A percentile compares a stretch with the other conserved stretches of the same genome.
Conservation (phyloP, 257 asterid genomes). For the Jasminum sambac region DNA sequence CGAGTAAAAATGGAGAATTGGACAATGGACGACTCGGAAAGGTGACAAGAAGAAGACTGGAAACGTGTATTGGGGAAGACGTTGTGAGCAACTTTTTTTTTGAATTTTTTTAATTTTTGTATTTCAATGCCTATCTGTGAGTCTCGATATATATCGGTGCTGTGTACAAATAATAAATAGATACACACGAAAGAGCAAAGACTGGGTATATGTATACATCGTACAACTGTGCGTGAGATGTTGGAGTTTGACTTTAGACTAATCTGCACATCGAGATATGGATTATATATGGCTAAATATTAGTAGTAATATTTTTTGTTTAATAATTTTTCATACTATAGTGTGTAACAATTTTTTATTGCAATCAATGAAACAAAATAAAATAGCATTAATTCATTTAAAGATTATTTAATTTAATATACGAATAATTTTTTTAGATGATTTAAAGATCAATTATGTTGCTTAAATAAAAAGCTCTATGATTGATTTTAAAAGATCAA, state of each 20-base stretch:
- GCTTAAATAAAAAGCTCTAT: no score
- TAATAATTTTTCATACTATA: no score
- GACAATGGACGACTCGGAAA: neutral
- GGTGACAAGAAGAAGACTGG: slow-evolving; percentile 1
- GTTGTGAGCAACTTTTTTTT: neutral
- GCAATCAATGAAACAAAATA: no score
- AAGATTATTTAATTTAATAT: no score
- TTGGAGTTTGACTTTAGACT: neutral
- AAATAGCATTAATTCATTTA: no score
- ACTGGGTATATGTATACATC: neutral
- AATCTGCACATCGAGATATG: no score
- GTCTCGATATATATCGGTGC: neutral
- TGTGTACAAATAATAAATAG: neutral
- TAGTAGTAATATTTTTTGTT: no score
- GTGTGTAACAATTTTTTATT: no score
- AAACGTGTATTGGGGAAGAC: neutral
- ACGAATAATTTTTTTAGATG: no score
- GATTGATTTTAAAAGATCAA: no score
- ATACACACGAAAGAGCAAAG: neutral
- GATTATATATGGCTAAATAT: no score
- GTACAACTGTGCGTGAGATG: neutral
- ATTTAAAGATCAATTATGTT: no score
- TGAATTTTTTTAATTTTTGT: neutral
- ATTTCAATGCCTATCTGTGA: neutral
- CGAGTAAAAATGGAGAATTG: slow-evolving; percentile 1